Base-by-base conservation (phyloP, 1,284 basidiomycete species). In the Leccinum holopus region DNA sequence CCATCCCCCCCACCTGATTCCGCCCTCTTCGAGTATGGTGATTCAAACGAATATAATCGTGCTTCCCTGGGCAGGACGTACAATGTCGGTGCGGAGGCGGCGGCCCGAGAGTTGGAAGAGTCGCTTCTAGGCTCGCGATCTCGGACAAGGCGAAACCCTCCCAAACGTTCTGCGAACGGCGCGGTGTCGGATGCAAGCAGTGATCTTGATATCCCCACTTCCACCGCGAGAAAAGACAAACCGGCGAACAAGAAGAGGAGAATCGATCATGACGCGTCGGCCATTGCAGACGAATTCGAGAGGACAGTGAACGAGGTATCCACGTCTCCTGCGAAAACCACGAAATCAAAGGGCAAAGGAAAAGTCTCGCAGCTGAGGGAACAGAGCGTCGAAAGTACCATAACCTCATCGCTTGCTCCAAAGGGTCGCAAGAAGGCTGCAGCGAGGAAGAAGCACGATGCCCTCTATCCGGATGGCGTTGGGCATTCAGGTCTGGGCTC, bases 401-500 rank as follows among this genome's bases (percentile, higher is more conserved):
- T 64, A 3, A 67, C 74, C 2, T 65, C 63, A 2, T 72, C 76
- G 5, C 70, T 74, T 11, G 75, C 77, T 33, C 76, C 75, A 9
- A 82, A 77, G 63, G 65, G 68, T 58, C 77, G 80, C 61, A 84
- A 76, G 70, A 80, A 72, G 65, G 53, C 70, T n/a, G 75, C 73
- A 33, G 68, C 72, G n/a, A 76, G 74, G 66, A 82, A 77, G 72
- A 87, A 81, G 68, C 70, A 82, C n/a, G 79, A 82, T 55, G 68
- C 71, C 0, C 68, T 82, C 14, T 76, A 77, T 11, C 76, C 73
- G 16, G 78, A 79, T 60, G 75, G 79, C 14, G 73, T 81, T 61
- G 87, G 87, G 63, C 72, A 81, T 12, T 74, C 85, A 30, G 83
- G 83, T 54, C 58, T 82, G 9, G 77, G 76, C 53, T 88, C 88